phyloP scores from a whole-genome alignment of 257 asterid species.

The Linderniella brevidens region DNA sequence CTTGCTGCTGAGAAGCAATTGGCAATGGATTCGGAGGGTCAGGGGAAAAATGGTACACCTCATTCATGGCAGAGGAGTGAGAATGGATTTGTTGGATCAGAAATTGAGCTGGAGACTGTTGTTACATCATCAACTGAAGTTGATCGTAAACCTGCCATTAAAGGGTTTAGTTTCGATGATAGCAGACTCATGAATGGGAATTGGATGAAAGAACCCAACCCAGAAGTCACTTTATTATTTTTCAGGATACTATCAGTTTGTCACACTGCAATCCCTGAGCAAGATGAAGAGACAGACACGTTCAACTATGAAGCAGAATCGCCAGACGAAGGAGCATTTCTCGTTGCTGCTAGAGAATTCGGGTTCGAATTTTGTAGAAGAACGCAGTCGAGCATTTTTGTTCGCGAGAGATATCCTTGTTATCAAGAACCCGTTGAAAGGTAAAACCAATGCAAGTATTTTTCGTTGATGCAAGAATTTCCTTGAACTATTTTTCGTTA shows the following conservation, averaged over 20 bases:
- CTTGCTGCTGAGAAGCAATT: conserved; percentile 93
- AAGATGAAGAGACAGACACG: conserved; percentile 53
- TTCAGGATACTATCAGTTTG: conserved; percentile 75
- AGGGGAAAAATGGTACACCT: conserved; percentile 29
- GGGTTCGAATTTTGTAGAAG: conserved; percentile 89
- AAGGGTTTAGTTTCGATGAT: conserved; percentile 95
- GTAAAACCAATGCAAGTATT: conserved; percentile 18
- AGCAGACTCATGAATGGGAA: conserved; percentile 77
- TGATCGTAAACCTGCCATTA: conserved; percentile 32
- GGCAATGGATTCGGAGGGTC: conserved; percentile 75
- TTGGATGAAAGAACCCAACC: conserved; percentile 64
- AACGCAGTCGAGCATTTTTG: conserved; percentile 74
- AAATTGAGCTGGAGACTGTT: conserved; percentile 59
- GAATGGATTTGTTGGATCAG: conserved; percentile 27
- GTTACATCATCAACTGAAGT: conserved; percentile 35
- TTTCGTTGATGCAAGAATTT: conserved; percentile 1
- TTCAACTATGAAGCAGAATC: conserved; percentile 86
- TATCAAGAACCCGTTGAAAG: conserved; percentile 66
- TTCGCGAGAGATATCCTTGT: conserved; percentile 65
- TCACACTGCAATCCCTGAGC: conserved; percentile 95
- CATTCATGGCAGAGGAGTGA: conserved; percentile 27
- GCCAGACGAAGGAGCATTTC: conserved; percentile 93
- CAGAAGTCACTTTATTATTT: conserved; percentile 46
- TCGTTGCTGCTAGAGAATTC: conserved; percentile 92
- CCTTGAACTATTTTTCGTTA: conserved; percentile 10